These are phyloP conservation scores for Heterobasidion occidentale DNA, from an alignment of 1,284 basidiomycete genomes.

Conservation along the genomic window DNA sequence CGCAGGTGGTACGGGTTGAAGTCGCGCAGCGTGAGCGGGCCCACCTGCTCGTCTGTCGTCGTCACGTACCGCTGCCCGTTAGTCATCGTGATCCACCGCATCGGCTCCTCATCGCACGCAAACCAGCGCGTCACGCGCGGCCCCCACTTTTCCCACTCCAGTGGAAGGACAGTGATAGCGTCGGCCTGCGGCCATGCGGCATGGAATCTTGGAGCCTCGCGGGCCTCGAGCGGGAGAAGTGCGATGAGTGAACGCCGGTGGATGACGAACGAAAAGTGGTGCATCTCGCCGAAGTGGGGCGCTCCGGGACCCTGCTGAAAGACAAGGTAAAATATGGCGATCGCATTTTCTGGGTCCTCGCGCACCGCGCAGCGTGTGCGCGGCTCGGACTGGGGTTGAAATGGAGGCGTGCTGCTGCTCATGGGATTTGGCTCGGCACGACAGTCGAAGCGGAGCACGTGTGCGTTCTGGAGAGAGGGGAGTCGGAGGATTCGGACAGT, in stretches of 20 bases:
- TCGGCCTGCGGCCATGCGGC: neutral
- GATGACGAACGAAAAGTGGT: slow-evolving; percentile 29
- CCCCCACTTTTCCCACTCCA: slow-evolving; percentile 37
- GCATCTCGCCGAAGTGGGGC: slow-evolving; percentile 9
- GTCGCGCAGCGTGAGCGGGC: slow-evolving; percentile 27
- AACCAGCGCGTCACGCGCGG: slow-evolving; percentile 33
- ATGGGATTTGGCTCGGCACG: slow-evolving; percentile 38
- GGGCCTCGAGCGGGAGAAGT: slow-evolving; percentile 3
- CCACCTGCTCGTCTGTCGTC: slow-evolving; percentile 5
- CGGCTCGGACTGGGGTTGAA: slow-evolving; percentile 4
- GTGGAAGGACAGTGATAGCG: neutral
- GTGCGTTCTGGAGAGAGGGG: slow-evolving; percentile 23
- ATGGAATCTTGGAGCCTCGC: neutral
- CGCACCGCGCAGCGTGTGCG: slow-evolving; percentile 18
- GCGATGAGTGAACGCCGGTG: slow-evolving; percentile 28
- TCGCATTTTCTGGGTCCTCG: slow-evolving; percentile 24
- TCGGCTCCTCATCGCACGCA: slow-evolving; percentile 25
- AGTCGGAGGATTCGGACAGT: slow-evolving; percentile 21
- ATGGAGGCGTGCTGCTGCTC: slow-evolving; percentile 7
- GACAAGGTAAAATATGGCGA: slow-evolving; percentile 34
- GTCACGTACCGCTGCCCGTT: slow-evolving; percentile 35
- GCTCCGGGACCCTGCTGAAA: slow-evolving; percentile 8
- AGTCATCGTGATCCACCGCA: slow-evolving; percentile 42
- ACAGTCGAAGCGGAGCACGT: slow-evolving; percentile 27
- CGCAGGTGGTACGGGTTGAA: slow-evolving; percentile 29